phyloP scores from a whole-genome alignment of 192 early-diverging fungal genomes.

The Coemansia sp. region DNA sequence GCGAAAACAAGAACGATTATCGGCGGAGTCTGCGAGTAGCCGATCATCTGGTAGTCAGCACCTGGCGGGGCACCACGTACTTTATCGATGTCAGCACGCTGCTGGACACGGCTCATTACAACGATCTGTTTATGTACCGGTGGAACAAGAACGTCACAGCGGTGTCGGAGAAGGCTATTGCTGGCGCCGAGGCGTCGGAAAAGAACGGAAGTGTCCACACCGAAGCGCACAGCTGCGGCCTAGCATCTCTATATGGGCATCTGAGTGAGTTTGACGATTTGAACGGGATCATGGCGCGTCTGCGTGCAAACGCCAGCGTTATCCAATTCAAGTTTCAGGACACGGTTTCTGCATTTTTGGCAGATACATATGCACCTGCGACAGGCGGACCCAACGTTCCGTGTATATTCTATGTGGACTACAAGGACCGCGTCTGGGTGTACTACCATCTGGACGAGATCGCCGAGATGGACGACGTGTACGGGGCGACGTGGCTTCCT shows the following conservation, averaged over 20 bases:
- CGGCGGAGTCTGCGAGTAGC: slow-evolving; percentile 34
- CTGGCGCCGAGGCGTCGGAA: slow-evolving; percentile 16
- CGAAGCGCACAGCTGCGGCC: slow-evolving; percentile 19
- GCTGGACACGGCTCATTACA: slow-evolving; percentile 51
- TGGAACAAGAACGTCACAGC: slow-evolving; percentile 30
- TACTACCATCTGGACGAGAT: slow-evolving; percentile 56
- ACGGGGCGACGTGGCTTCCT: slow-evolving; percentile 51
- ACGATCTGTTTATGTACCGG: slow-evolving; percentile 37
- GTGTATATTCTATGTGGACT: slow-evolving; percentile 57
- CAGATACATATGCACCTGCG: slow-evolving; percentile 50
- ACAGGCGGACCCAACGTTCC: slow-evolving; percentile 56
- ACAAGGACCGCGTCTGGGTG: slow-evolving; percentile 55
- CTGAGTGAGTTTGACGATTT: slow-evolving; percentile 41
- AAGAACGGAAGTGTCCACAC: slow-evolving; percentile 17
- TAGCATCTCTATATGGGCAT: slow-evolving; percentile 30
- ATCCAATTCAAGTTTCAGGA: slow-evolving; percentile 58
- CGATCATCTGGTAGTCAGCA: slow-evolving; percentile 53
- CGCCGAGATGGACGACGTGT: slow-evolving; percentile 56
- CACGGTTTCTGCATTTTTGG: slow-evolving; percentile 52
- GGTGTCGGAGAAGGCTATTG: slow-evolving; percentile 17
- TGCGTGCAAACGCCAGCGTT: slow-evolving; percentile 50
- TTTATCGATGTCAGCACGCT: slow-evolving; percentile 51
- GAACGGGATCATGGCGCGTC: slow-evolving; percentile 40
- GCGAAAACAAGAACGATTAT: slow-evolving; percentile 43
- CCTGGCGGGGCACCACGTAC: slow-evolving; percentile 53